Base-by-base conservation (phyloP, 306 rosid genomes). In the Rubus parviflorus region DNA sequence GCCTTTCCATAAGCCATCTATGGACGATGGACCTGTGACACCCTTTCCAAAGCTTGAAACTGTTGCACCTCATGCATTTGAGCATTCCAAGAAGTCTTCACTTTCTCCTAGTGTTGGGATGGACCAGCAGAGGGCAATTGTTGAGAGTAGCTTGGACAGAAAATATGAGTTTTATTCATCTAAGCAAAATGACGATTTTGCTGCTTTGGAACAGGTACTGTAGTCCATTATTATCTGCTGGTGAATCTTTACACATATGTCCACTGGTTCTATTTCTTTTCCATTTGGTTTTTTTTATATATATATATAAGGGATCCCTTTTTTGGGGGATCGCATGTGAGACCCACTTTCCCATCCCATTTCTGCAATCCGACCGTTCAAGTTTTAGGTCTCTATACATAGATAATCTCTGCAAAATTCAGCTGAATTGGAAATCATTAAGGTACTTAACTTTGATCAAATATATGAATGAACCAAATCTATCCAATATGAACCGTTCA, bases 131-230 rank as follows among this genome's bases (percentile, higher is more conserved):
- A 86, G 74, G 79, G 68, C 20, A 30, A 74, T 74, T 80, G 79
- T 87, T 20, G 82, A 75, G 75, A 88, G 86, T 81, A 90, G 77
- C 47, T 25, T 73, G 89, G 92, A 89, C 79, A 87, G 45, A 80
- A 85, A 82, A 69, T 85, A 79, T 64, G 89, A 86, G 13, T 89
- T 85, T 74, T 85, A 78, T 81, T 81, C 86, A 38, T 75, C 92
- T 53, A 81, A 92, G 71, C 88, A 91, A 46, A 86, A 91, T 80
- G 99, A 96, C 67, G 98, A 96, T 79, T 96, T 96, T 78, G 63
- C 93, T 76, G 92, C 98, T 81, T 84, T 96, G 83, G 99, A 96
- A 81, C 99, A 92, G 99, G 99, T 96, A 79, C 54, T 45, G 64
- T 25, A 20, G 7, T 19, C 70, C 82, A 43, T n/a, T 75, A 52